Percentiles rank a stretch among this genome's conserved stretches.
Conservation (phyloP, 768 basidiomycete genomes). For the Amanita pallidorosea region DNA sequence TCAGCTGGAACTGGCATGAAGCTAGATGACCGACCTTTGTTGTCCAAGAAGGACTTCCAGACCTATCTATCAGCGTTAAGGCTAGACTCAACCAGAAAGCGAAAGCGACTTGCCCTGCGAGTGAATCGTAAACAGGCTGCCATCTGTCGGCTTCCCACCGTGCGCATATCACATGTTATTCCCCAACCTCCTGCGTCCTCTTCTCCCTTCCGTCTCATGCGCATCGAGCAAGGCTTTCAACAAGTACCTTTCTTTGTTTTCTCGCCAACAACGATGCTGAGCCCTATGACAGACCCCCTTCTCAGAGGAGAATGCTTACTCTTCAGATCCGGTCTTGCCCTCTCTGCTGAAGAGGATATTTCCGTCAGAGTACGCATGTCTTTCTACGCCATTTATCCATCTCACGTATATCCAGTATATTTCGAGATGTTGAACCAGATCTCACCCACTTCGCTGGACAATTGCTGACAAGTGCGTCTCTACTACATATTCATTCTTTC, state of each 20-base stretch:
- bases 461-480: constrained; percentile 36
- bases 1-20: background rate
- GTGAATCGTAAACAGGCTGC: constrained; percentile 67
- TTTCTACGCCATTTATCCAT: background rate
- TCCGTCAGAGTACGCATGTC: constrained; percentile 28
- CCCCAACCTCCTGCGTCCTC: background rate
- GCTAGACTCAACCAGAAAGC: background rate
- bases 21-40: constrained; percentile 38
- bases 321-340: constrained; percentile 52
- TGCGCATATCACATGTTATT: background rate
- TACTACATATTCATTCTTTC: background rate
- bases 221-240: constrained; percentile 59
- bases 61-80: constrained; percentile 32
- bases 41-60: constrained; percentile 73
- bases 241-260: constrained; percentile 23
- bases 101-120: constrained; percentile 31
- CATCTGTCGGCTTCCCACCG: constrained; percentile 25
- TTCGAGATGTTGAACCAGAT: constrained; percentile 45
- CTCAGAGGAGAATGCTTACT: constrained; percentile 48
- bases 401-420: constrained; percentile 20
- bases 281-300: constrained; percentile 32
- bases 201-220: constrained; percentile 27
- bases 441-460: constrained; percentile 48
- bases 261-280: background rate
- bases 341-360: constrained; percentile 46